Base-by-base conservation (phyloP, 2,329 filamentous ascomycete genomes). In the Calonectria hawksworthii region DNA sequence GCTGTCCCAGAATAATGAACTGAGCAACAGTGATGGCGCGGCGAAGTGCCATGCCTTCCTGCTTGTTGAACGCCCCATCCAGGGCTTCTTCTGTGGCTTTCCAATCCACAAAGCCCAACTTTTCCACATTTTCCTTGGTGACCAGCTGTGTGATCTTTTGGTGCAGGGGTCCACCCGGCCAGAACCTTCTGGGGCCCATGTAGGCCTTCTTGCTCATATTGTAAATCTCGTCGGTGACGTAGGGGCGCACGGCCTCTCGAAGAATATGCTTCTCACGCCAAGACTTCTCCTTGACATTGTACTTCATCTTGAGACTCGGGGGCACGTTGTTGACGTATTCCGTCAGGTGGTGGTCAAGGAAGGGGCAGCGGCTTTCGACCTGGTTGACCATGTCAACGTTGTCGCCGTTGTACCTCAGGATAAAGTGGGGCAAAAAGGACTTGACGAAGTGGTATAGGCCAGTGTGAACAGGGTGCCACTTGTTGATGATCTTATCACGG, bases 141-240 rank as follows among this genome's bases (percentile, higher is more conserved):
- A 86, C 75, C 2, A 88, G 74, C 13, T 74, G 47, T 41, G 73
- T 44, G 50, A 85, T 76, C 77, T 82, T 80, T 13, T 21, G 76
- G 67, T 89, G 84, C 34, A 91, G 70, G 1, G 87, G 86, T 0
- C 89, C 89, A 36, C 84, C 83, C 1, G 56, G 34, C 56, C 56
- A 63, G 36, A 63, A 63, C 16, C 26, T 28, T 28, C 56, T 41
- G 21, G 56, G 56, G 16, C 56, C 56, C 56, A 63, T 63, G 14
- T 63, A 63, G 2, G 56, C 56, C 14, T 63, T 63, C 34, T 63
- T 63, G 14, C 56, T 63, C 6, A 63, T 63, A 18, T 63, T 41
- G 34, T 63, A 63, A 63, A 63, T 63, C 21, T 63, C 56, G 4
- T 63, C 36, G 3, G 56, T 63, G 23, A 44, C 56, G 14, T 38